phyloP scores from a whole-genome alignment of 2,329 filamentous ascomycete genomes.

The Diplodia seriata region DNA sequence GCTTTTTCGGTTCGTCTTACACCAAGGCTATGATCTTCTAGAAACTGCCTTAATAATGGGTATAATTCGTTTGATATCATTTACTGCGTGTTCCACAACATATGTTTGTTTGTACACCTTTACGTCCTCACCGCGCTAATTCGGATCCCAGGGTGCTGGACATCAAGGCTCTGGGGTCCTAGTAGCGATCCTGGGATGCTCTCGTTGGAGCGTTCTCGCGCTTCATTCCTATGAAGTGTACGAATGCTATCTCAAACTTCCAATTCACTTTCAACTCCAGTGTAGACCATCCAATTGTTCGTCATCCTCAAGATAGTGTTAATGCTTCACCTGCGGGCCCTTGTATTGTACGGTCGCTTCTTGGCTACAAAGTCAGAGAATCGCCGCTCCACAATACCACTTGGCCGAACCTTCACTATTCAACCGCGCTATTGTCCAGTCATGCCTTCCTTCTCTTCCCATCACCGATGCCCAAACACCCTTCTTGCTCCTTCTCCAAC shows the following conservation, averaged over 20 bases:
- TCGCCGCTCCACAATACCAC: neutral
- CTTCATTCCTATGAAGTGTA: no score
- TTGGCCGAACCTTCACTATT: neutral
- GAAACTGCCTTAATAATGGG: neutral
- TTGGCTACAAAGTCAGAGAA: no score
- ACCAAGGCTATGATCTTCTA: neutral
- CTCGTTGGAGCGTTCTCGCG: neutral
- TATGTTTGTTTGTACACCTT: neutral
- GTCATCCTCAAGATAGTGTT: no score
- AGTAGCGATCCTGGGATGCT: neutral
- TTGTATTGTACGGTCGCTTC: no score
- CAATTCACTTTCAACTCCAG: no score
- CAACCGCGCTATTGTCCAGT: neutral
- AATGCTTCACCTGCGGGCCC: no score
- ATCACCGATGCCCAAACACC: no score
- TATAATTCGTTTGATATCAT: neutral
- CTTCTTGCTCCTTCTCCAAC: no score
- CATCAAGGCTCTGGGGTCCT: neutral
- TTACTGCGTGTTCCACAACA: neutral
- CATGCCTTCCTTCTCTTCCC: slow-evolving; percentile 3
- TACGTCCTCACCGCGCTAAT: neutral
- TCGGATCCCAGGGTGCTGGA: neutral
- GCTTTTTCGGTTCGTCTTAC: neutral
- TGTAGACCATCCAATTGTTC: no score
- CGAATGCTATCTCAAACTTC: no score